Conservation (phyloP, 163 green algal species). For the Prototheca wickerhamii region DNA sequence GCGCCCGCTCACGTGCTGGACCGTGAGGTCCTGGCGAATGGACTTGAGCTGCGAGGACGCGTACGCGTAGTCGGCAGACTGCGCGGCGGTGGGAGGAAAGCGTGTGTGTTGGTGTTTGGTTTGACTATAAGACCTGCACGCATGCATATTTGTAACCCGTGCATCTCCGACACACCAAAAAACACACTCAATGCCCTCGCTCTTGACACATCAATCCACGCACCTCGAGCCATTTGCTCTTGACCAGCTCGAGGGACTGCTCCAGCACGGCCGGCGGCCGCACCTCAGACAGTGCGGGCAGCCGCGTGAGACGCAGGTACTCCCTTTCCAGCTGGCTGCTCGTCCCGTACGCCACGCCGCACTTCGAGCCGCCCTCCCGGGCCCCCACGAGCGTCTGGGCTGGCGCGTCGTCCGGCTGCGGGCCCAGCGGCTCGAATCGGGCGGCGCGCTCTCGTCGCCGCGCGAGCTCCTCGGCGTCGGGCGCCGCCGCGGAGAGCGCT, state of each 20-base stretch:
- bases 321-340: conserved; percentile 52
- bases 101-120: neutral
- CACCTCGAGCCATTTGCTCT: conserved; percentile 40
- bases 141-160: too few species aligned
- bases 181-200: too few species aligned
- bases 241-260: conserved; percentile 43
- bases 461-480: too few species aligned
- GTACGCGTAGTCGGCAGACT: conserved; percentile 35
- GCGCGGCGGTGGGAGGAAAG: neutral
- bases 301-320: conserved; percentile 55
- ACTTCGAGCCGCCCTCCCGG: neutral
- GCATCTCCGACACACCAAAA: too few species aligned
- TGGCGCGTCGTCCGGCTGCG: too few species aligned
- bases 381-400: conserved; percentile 11
- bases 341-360: conserved; percentile 5
- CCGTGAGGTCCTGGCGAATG: conserved; percentile 69
- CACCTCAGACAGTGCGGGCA: conserved; percentile 39
- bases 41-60: conserved; percentile 62
- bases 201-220: too few species aligned
- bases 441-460: neutral
- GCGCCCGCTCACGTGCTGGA: conserved; percentile 46
- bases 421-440: neutral
- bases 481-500: too few species aligned
- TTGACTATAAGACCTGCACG: too few species aligned
- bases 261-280: conserved; percentile 45